These are phyloP conservation scores for Aspergillus funiculosus DNA, from an alignment of 495 filamentous ascomycete species.

Conservation along the genomic window DNA sequence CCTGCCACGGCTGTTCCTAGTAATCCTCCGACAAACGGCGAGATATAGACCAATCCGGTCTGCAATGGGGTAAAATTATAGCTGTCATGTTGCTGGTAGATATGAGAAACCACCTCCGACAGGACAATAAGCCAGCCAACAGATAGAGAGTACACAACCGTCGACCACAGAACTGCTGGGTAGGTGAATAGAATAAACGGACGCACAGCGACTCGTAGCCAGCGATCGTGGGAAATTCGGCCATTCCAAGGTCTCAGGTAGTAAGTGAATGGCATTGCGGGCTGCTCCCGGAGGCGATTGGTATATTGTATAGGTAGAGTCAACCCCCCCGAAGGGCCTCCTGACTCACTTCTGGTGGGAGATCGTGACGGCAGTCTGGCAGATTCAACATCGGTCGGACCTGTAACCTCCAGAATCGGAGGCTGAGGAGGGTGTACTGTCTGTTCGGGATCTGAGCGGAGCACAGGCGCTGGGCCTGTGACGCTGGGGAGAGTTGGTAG, in stretches of 20 bases:
- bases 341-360: constrained; percentile 30
- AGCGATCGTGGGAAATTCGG: constrained; percentile 68
- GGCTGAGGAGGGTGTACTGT: constrained; percentile 8
- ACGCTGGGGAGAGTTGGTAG: constrained; percentile 1
- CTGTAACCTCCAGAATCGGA: constrained; percentile 6
- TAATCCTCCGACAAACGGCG: constrained; percentile 82
- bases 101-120: constrained; percentile 75
- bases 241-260: constrained; percentile 72
- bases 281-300: constrained; percentile 49
- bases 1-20: constrained; percentile 89
- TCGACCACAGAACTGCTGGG: constrained; percentile 85
- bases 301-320: constrained; percentile 48
- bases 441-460: constrained; percentile 16
- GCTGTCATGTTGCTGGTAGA: constrained; percentile 58
- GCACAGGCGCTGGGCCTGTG: background rate
- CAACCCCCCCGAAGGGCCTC: constrained; percentile 22
- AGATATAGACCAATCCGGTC: constrained; percentile 83
- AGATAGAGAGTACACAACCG: constrained; percentile 78
- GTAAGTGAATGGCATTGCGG: constrained; percentile 62
- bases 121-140: constrained; percentile 96
- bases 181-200: constrained; percentile 85
- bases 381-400: constrained; percentile 24
- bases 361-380: constrained; percentile 18
- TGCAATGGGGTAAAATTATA: constrained; percentile 78
- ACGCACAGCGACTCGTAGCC: constrained; percentile 66